Evolutionary conservation across 1,284 basidiomycete species (phyloP).

Genomic region (Puccinia triticina): DNA sequence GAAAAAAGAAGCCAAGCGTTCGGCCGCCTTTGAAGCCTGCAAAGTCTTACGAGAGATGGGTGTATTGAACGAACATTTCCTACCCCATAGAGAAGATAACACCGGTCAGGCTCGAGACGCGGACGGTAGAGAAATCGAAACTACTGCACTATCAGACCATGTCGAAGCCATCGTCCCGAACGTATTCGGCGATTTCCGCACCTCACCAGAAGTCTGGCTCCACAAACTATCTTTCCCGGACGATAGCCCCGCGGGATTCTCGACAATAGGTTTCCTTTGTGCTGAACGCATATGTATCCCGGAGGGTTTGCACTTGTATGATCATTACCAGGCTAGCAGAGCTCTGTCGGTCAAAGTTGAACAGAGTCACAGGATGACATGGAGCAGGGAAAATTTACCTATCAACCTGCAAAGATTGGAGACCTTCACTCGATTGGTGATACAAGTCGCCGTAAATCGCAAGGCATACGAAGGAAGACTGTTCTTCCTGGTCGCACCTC

Average conservation of each 20-base stretch:
- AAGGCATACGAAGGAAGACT: constrained; percentile 26
- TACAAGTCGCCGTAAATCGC: constrained; percentile 45
- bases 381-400: background rate
- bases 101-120: constrained; percentile 55
- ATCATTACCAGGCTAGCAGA: background rate
- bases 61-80: constrained; percentile 76
- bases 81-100: constrained; percentile 65
- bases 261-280: constrained; percentile 24
- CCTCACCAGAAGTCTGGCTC: constrained; percentile 15
- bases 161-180: constrained; percentile 45
- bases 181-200: constrained; percentile 24
- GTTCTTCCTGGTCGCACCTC: constrained; percentile 37
- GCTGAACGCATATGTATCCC: background rate
- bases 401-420: constrained; percentile 24
- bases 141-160: constrained; percentile 8
- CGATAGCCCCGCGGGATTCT: constrained; percentile 2
- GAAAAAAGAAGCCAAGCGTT: constrained; percentile 78
- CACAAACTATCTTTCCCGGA: constrained; percentile 29
- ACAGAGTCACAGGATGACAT: constrained; percentile 8
- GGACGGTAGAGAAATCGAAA: constrained; percentile 45
- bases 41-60: constrained; percentile 69
- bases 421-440: constrained; percentile 36
- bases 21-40: constrained; percentile 75
- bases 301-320: constrained; percentile 17
- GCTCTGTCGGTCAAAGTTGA: background rate